Conservation (phyloP, 441 rosid genomes). For the Capsella rubella region DNA sequence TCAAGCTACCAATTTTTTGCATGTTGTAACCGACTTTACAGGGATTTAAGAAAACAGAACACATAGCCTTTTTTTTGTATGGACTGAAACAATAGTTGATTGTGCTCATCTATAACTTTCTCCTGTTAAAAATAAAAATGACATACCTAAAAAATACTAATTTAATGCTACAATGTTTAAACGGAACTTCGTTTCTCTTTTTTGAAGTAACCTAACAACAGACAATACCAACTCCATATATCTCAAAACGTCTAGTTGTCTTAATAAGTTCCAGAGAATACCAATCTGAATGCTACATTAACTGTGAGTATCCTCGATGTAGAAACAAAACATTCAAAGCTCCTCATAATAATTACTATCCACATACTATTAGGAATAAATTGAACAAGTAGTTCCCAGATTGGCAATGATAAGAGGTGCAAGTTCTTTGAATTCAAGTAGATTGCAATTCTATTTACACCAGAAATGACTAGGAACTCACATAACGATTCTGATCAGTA, state of each 20-base stretch:
- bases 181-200: background rate
- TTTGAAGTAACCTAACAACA: background rate
- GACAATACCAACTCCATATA: background rate
- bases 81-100: background rate
- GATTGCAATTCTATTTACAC: background rate
- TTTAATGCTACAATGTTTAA: background rate
- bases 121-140: background rate
- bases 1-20: constrained; percentile 7
- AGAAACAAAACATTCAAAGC: constrained; percentile 4
- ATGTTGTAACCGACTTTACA: background rate
- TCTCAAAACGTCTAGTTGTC: background rate
- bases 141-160: background rate
- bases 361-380: background rate
- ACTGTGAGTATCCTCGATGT: background rate
- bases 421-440: constrained; percentile 5
- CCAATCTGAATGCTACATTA: constrained; percentile 3
- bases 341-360: background rate
- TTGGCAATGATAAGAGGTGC: background rate
- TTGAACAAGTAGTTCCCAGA: background rate
- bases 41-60: background rate
- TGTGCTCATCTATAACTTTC: constrained; percentile 1
- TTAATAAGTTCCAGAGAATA: constrained; percentile 10
- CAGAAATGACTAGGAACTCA: constrained; percentile 9
- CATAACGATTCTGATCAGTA: background rate
- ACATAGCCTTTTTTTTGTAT: background rate